Evolutionary conservation across 2,329 filamentous ascomycete species (phyloP).

Genomic region (Fusarium sp.): DNA sequence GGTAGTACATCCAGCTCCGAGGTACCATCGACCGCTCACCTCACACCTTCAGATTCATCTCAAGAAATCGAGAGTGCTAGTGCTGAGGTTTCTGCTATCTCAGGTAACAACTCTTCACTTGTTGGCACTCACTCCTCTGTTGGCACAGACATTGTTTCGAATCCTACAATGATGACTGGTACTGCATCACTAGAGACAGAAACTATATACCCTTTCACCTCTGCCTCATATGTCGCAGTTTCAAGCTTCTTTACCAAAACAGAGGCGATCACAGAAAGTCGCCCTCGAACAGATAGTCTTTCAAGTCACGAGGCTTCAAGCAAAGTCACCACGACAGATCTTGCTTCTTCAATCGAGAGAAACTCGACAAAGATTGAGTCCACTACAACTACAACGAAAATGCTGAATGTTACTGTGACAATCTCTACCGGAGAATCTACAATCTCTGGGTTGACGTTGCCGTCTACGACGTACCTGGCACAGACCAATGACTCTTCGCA

Average conservation of each 20-base stretch:
- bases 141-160: background rate
- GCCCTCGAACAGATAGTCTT: background rate
- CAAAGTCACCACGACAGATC: background rate
- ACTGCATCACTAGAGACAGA: background rate
- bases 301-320: background rate
- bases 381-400: slow-evolving; percentile 30
- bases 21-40: slow-evolving; percentile 5
- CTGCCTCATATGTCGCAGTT: slow-evolving; percentile 1
- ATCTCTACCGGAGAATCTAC: background rate
- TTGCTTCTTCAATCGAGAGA: background rate
- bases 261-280: background rate
- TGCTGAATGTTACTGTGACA: slow-evolving; percentile 32
- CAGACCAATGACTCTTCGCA: background rate
- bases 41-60: slow-evolving; percentile 15
- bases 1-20: slow-evolving; percentile 30
- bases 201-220: background rate
- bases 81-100: background rate
- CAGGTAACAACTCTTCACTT: slow-evolving; percentile 1
- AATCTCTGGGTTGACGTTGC: background rate
- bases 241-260: background rate
- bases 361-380: background rate
- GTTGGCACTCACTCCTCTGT: slow-evolving; percentile 5
- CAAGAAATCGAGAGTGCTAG: slow-evolving; percentile 2
- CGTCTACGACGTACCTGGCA: background rate
- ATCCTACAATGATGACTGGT: background rate